Evolutionary conservation across 768 basidiomycete genomes (phyloP).

Genomic region (Russula sp.): DNA sequence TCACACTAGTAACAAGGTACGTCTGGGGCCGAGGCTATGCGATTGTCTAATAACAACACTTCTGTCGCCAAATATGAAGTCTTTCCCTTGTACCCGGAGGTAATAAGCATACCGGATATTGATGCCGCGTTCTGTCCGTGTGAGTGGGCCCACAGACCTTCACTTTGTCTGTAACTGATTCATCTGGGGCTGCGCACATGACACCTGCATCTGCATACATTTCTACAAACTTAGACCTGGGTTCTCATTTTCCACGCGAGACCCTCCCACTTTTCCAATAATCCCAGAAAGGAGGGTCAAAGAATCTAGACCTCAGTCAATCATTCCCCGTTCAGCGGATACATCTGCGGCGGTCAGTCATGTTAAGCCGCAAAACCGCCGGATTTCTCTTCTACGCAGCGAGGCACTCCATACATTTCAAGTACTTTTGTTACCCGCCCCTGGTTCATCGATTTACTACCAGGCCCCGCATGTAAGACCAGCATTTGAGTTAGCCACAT

Average conservation of each 20-base stretch:
- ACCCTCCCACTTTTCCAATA: neutral
- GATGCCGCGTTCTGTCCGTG: neutral
- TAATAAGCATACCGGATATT: neutral
- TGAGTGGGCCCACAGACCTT: neutral
- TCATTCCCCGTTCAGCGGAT: neutral
- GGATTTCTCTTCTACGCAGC: neutral
- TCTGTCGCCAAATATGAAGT: neutral
- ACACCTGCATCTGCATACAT: too few species aligned
- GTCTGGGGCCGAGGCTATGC: neutral
- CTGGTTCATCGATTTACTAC: neutral
- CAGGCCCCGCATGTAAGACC: neutral
- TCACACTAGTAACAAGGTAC: neutral
- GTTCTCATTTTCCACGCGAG: neutral
- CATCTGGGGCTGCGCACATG: too few species aligned
- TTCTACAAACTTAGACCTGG: too few species aligned
- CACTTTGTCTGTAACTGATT: neutral
- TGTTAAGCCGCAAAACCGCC: neutral
- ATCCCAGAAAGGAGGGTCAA: neutral
- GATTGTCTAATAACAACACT: neutral
- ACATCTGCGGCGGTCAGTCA: conserved; percentile 7
- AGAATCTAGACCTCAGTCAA: neutral
- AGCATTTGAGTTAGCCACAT: neutral
- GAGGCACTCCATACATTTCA: neutral
- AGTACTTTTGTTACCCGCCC: neutral
- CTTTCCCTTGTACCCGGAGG: neutral